Base-by-base conservation (phyloP, 345 rosid genomes). In the Acer campestre region DNA sequence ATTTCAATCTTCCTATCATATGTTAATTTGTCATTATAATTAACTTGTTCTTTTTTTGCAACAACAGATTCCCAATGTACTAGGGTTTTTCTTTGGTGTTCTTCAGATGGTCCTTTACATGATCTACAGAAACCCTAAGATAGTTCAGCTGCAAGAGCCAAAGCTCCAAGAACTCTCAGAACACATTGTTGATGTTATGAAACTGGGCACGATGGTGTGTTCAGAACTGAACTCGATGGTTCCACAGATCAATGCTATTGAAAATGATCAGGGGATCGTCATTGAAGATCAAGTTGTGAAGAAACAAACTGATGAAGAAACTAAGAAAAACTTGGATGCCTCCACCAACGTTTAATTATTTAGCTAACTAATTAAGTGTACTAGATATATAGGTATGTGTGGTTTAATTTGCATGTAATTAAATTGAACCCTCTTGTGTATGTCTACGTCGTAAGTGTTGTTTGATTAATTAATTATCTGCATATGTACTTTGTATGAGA, bases 51-150 rank as follows among this genome's bases (percentile, higher is more conserved):
- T 22, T 42, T 6, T n/a, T 71, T 23, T 42, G 17, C 11, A 23
- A 74, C 6, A 1, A 35, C 89, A 94, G 98, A 66, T 97, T 63
- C 98, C 98, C 53, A 97, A 94, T 49, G 81, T 93, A 13, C 58
- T 94, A 58, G 99, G 99, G 6, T 92, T 97, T 51, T 13, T 84
- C 53, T 90, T 93, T 11, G 99, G 98, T 1, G 69, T 90, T 8
- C 62, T 89, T 67, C 98, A 94, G 29, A 94, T 91, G 95, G 25
- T 86, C 40, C 98, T 97, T 53, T 97, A 92, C 68, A 53, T 87
- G 80, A 81, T 96, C 9, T 96, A 92, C 79, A 88, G 77, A 75
- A 91, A 87, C 66, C 80, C 84, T 7, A 88, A 83, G 78, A 82
- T 83, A 27, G 86, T 69, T 48, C 23, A 59, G 13, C 72, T 58